Base-by-base conservation (phyloP, 2,329 filamentous ascomycete species). In the Trichoderma afroharzianum region DNA sequence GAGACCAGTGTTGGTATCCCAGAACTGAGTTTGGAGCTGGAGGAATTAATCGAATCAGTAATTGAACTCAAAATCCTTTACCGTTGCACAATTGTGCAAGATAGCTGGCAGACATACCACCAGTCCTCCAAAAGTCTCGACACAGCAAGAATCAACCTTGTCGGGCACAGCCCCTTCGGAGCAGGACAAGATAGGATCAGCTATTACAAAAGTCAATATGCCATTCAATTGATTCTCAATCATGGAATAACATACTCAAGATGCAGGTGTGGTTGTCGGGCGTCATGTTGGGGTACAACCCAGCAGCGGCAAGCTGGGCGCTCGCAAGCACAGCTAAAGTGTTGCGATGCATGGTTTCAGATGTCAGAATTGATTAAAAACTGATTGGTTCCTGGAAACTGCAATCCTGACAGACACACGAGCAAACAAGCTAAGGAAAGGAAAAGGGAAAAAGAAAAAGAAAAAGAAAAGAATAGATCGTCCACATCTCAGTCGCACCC, bases 81-180 rank as follows among this genome's bases (percentile, higher is more conserved):
- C 4, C 6, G 28, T 47, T 32, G 14, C 6, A 15, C 8, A 9
- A 6, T 21, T 30, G 5, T 15, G 24, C 5, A 6, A 21, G 21
- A 21, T 11, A 3, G 21, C 2, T 50, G 43, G 4, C 5, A 26
- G 33, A 75, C 80, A 73, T 74, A 83, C 80, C 36, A 91, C 76
- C 6, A 92, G 82, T 4, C 90, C 90, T 32, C 90, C 90, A 74
- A 83, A 91, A 0, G 90, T 91, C 81, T 92, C 90, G 18, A 84
- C 84, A 75, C 90, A 92, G 83, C 90, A 92, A 1, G 86, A 86
- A 76, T 92, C 89, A 39, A 88, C 86, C 68, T 82, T 77, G 39
- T 75, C 79, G 1, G 82, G 83, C 28, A 80, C 79, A 6, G 85
- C 86, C 2, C 79, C 77, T 24, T 79, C 75, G 1, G 85, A 87